Percentiles rank a stretch among this genome's conserved stretches.
These are phyloP conservation scores for Chlorella vulgaris DNA, from an alignment of 139 green algal species.

Conservation along the genomic window DNA sequence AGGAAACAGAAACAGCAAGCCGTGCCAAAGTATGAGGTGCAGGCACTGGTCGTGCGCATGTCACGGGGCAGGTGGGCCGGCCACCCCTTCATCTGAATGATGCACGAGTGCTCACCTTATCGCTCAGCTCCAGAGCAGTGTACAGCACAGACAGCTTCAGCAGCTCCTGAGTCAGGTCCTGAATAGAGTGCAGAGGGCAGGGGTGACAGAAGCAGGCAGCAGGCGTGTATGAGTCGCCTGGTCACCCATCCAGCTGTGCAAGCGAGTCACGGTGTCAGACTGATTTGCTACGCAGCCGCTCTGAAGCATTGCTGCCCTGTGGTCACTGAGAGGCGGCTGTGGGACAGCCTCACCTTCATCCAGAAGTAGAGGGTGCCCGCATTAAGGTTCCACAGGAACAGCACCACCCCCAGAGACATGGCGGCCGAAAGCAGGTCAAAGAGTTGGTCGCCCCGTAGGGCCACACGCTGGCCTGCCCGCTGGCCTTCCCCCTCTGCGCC, in stretches of 20 bases:
- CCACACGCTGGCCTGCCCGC: not conserved
- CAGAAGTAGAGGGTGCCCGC: slow-evolving; percentile 89
- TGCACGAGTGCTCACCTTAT: slow-evolving; percentile 70
- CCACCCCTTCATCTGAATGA: too few relatives aligned
- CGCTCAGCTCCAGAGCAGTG: slow-evolving; percentile 83
- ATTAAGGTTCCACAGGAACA: slow-evolving; percentile 65
- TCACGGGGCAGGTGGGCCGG: too few relatives aligned
- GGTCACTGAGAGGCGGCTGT: too few relatives aligned
- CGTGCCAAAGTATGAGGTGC: too few relatives aligned
- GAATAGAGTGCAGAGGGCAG: not conserved
- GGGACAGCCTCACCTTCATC: slow-evolving; percentile 64
- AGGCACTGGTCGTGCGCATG: too few relatives aligned
- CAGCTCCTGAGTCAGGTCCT: slow-evolving; percentile 82
- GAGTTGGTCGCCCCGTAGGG: slow-evolving; percentile 57
- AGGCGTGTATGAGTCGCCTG: too few relatives aligned
- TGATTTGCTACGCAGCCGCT: too few relatives aligned
- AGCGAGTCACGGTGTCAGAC: too few relatives aligned
- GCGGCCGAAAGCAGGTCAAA: slow-evolving; percentile 80
- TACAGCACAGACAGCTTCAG: slow-evolving; percentile 90
- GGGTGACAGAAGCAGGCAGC: not conserved
- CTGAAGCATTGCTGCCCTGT: too few relatives aligned
- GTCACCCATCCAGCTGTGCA: too few relatives aligned
- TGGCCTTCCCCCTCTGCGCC: too few relatives aligned
- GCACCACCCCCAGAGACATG: slow-evolving; percentile 63
- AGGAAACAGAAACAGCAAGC: too few relatives aligned